phyloP scores from a whole-genome alignment of 495 filamentous ascomycete species.

The Sporormia fimetaria region DNA sequence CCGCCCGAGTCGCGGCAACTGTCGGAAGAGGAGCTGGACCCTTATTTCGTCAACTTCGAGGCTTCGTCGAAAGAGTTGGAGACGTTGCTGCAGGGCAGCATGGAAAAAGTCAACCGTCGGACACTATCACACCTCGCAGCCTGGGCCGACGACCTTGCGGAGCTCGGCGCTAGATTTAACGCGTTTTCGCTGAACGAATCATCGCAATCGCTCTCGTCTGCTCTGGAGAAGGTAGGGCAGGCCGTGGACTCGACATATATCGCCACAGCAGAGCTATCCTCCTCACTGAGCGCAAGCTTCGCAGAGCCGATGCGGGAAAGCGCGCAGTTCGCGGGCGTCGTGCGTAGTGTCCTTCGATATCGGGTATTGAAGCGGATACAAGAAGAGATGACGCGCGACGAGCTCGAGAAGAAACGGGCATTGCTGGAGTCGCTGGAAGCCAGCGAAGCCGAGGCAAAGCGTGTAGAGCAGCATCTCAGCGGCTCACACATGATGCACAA shows the following conservation, averaged over 20 bases:
- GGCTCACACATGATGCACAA: constrained; percentile 46
- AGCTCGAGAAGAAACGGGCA: constrained; percentile 67
- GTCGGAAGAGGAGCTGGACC: constrained; percentile 82
- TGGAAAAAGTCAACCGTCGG: constrained; percentile 89
- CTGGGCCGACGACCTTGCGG: constrained; percentile 76
- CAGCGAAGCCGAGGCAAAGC: constrained; percentile 80
- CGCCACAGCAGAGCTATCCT: constrained; percentile 81
- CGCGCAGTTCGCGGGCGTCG: constrained; percentile 91
- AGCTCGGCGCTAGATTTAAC: constrained; percentile 87
- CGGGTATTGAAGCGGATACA: constrained; percentile 86
- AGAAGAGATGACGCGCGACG: constrained; percentile 91
- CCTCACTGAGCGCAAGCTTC: constrained; percentile 72
- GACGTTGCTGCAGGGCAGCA: constrained; percentile 70
- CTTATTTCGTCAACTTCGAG: constrained; percentile 90
- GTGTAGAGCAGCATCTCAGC: constrained; percentile 83
- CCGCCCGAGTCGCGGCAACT: constrained; percentile 65
- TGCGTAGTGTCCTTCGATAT: constrained; percentile 76
- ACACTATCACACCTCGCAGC: constrained; percentile 73
- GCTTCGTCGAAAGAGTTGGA: constrained; percentile 79
- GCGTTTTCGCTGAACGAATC: constrained; percentile 93
- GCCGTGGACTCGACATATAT: constrained; percentile 94
- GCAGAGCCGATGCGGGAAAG: constrained; percentile 95
- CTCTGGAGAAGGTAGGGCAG: constrained; percentile 88
- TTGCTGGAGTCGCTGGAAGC: constrained; percentile 73
- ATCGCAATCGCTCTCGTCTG: constrained; percentile 73